A percentile compares a stretch with the other conserved stretches of the same genome.
Evolutionary conservation across 768 basidiomycete species (phyloP).

Genomic region (Artomyces pyxidatus): DNA sequence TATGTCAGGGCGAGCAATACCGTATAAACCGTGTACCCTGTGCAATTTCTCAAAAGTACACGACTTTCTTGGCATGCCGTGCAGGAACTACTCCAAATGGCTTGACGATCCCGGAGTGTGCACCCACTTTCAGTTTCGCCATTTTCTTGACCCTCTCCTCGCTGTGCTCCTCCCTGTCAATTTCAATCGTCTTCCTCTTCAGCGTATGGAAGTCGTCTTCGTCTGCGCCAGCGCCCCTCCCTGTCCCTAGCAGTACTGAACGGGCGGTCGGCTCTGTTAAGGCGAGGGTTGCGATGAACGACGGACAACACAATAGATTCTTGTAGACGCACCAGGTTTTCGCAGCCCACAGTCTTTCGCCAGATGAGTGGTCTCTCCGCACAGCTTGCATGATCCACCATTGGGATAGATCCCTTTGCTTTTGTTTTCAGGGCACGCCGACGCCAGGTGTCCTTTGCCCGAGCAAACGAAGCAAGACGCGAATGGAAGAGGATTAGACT

Average conservation of each 20-base stretch:
- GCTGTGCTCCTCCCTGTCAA: conserved; percentile 52
- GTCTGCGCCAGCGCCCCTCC: conserved; percentile 66
- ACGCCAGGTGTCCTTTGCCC: conserved; percentile 76
- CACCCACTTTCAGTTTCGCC: conserved; percentile 36
- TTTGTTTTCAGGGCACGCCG: conserved; percentile 73
- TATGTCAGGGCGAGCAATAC: too few relatives aligned
- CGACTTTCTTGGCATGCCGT: conserved; percentile 34
- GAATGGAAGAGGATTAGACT: conserved; percentile 65
- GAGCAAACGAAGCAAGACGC: conserved; percentile 92
- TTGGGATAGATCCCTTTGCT: conserved; percentile 83
- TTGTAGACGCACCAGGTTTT: conserved; percentile 38
- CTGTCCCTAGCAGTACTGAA: conserved; percentile 37
- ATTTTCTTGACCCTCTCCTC: conserved; percentile 35
- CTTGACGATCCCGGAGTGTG: conserved; percentile 32
- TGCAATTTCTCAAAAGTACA: conserved; percentile 35
- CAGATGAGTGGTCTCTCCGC: conserved; percentile 76
- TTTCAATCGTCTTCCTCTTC: conserved; percentile 52
- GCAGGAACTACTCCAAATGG: conserved; percentile 9
- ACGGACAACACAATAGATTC: neutral
- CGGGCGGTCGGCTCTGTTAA: conserved; percentile 29
- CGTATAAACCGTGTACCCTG: too few relatives aligned
- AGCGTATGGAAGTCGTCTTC: conserved; percentile 92
- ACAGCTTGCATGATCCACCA: conserved; percentile 86
- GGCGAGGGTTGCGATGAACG: neutral
- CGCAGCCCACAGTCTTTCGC: conserved; percentile 74